phyloP scores from a whole-genome alignment of 495 filamentous ascomycete genomes.

The Penicillium fimorum region DNA sequence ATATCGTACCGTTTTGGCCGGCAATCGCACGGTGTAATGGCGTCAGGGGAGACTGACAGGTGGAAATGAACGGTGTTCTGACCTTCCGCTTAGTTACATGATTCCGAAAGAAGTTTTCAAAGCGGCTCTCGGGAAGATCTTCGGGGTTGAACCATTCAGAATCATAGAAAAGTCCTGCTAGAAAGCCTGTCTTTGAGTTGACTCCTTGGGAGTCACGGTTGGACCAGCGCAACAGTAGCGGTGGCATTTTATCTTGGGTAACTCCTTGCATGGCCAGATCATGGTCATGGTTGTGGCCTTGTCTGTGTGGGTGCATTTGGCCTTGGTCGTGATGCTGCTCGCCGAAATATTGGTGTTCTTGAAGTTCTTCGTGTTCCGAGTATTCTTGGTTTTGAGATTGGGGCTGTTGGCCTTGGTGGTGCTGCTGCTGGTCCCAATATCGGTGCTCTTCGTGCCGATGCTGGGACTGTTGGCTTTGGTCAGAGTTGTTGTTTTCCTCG shows the following conservation, averaged over 20 bases:
- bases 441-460: not conserved
- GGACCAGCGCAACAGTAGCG: slow-evolving; percentile 37
- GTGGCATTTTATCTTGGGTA: slow-evolving; percentile 16
- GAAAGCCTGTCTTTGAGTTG: slow-evolving; percentile 21
- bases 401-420: not conserved
- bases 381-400: not conserved
- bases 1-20: slow-evolving; percentile 23
- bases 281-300: not conserved
- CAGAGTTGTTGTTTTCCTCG: not conserved
- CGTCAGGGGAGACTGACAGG: slow-evolving; percentile 20
- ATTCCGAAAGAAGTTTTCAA: slow-evolving; percentile 20
- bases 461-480: not conserved
- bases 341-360: not conserved
- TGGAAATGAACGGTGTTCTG: slow-evolving; percentile 37
- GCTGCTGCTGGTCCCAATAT: not conserved
- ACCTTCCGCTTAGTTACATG: slow-evolving; percentile 25
- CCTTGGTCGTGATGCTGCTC: not conserved
- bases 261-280: not conserved
- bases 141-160: slow-evolving; percentile 13
- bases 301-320: not conserved
- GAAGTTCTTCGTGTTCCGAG: not conserved
- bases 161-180: slow-evolving; percentile 29
- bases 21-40: slow-evolving; percentile 37
- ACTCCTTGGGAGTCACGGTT: slow-evolving; percentile 36
- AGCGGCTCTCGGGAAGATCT: slow-evolving; percentile 16